Evolutionary conservation across 441 rosid genomes (phyloP).

Genomic region (Dalechampia spathulata): DNA sequence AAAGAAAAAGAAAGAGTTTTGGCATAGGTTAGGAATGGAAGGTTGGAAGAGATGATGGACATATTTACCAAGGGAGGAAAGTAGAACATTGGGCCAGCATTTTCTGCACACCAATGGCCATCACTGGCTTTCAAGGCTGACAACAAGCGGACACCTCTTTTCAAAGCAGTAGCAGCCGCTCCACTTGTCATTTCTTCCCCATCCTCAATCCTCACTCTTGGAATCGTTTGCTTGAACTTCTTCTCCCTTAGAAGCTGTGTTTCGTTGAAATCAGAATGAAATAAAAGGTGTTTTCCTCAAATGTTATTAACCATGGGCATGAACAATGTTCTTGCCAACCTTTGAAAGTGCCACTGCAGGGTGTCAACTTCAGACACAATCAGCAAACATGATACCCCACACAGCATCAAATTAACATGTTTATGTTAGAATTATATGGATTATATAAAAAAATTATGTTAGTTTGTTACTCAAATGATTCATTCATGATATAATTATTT

Average conservation of each 20-base stretch:
- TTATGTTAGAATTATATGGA: no score
- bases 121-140: constrained; percentile 49
- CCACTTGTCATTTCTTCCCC: constrained; percentile 23
- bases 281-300: neutral
- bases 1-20: no score
- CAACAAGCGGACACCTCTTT: constrained; percentile 31
- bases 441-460: no score
- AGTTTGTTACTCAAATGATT: no score
- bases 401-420: no score
- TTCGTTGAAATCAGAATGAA: neutral
- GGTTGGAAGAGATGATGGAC: neutral
- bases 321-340: no score
- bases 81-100: constrained; percentile 40
- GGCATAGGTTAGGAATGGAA: neutral
- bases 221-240: constrained; percentile 15
- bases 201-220: constrained; percentile 2
- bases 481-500: no score
- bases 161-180: constrained; percentile 30
- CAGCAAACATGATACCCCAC: no score
- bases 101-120: constrained; percentile 69
- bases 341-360: no score
- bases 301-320: no score
- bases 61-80: constrained; percentile 29
- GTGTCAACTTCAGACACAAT: no score
- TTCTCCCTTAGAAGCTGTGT: constrained; percentile 13